Base-by-base conservation (phyloP, 208 protist genomes). In the Crithidia expoeki region DNA sequence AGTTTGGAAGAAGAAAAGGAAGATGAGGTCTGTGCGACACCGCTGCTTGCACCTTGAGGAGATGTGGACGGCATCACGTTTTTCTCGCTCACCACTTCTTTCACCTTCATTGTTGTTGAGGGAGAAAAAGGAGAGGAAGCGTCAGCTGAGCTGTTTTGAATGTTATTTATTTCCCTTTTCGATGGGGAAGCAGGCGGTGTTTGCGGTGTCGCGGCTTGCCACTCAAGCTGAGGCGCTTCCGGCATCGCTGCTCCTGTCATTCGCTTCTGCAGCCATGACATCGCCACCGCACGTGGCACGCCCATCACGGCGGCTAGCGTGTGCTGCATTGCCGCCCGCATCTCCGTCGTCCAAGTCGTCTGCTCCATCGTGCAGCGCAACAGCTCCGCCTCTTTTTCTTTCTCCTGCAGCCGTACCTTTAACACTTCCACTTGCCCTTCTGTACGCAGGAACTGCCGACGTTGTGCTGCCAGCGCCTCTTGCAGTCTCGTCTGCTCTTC, bases 371-470 rank as follows among this genome's bases (percentile, higher is more conserved):
- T 68, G 28, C 71, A 83, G 44, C 79, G 79, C 70, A 80, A 77
- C 33, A 68, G 51, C 76, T 92, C 87, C 36, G 72, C 73, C 73
- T 90, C 84, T 17, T 73, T 61, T 64, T 88, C 84, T 25, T 74
- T 57, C 60, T 86, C 83, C 11, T 56, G 62, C 28, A 84, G 52
- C 21, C 52, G 60, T 25, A 68, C 53, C 21, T 81, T 61, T 19
- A 86, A 58, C 23, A 76, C 30, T 27, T 68, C 56, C 14, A 72
- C 46, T 4, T 65, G 50, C 17, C 72, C 50, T 63, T 89, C 77
- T 14, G 76, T 46, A 14, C 68, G 70, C 27, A 51, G 50, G n/a
- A 77, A 58, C 52, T 74, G 70, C 32, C 56, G 65, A 10, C 74
- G 34, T 32, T 74, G 66, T 36, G 33, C 61, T 6, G 69, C 40